A percentile compares a stretch with the other conserved stretches of the same genome.
phyloP scores from a whole-genome alignment of 352 stramenopile species.

The Phytophthora pluvialis region DNA sequence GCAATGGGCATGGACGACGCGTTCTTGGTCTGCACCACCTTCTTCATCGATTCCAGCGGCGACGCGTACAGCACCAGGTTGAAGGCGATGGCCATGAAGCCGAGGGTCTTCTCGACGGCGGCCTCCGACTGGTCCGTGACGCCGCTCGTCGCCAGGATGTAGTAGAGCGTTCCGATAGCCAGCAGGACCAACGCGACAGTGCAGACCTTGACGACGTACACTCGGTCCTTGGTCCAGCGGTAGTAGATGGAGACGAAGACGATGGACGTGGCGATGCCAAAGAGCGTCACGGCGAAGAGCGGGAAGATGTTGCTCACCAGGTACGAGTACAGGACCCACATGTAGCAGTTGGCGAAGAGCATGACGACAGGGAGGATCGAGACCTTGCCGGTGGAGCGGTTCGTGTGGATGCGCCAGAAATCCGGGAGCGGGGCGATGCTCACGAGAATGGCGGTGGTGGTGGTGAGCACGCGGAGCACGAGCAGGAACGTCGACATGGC shows the following conservation, averaged over 20 bases:
- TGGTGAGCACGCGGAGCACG: conserved; percentile 33
- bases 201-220: conserved; percentile 31
- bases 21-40: conserved; percentile 47
- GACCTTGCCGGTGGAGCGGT: conserved; percentile 24
- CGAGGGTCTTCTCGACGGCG: conserved; percentile 38
- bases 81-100: conserved; percentile 47
- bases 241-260: conserved; percentile 42
- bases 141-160: conserved; percentile 34
- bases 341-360: conserved; percentile 31
- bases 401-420: conserved; percentile 33
- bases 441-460: conserved; percentile 22
- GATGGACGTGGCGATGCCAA: conserved; percentile 27
- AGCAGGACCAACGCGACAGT: conserved; percentile 21
- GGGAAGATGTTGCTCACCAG: conserved; percentile 45
- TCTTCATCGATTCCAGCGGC: conserved; percentile 50
- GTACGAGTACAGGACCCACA: conserved; percentile 40
- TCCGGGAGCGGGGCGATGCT: conserved; percentile 27
- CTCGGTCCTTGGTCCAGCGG: conserved; percentile 36
- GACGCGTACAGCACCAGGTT: conserved; percentile 54
- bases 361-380: conserved; percentile 36
- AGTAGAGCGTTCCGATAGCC: conserved; percentile 39
- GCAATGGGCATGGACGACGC: conserved; percentile 51
- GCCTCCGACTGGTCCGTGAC: conserved; percentile 35
- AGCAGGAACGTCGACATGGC: conserved; percentile 29
- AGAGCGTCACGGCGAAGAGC: conserved; percentile 32